Percentiles rank a stretch among this genome's conserved stretches.
These are phyloP conservation scores for Cruciata laevipes DNA, from an alignment of 257 asterid genomes.

Conservation along the genomic window DNA sequence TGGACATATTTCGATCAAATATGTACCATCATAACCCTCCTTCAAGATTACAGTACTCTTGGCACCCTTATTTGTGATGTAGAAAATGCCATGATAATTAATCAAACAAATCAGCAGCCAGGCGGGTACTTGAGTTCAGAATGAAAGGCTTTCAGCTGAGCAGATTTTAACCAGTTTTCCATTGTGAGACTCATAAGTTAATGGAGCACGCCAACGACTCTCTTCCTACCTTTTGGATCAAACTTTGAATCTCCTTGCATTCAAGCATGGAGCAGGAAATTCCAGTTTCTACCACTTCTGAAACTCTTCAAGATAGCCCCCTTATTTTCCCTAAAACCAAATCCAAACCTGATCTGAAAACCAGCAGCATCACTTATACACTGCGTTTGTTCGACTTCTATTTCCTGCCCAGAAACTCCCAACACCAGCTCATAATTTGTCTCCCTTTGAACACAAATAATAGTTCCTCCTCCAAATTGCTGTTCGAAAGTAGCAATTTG, in stretches of 20 bases:
- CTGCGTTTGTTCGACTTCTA: too few species aligned
- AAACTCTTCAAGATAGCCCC: slow-evolving; percentile 68
- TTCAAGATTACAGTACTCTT: slow-evolving; percentile 71
- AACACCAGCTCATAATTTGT: too few species aligned
- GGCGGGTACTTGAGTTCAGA: slow-evolving; percentile 59
- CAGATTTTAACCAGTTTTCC: slow-evolving; percentile 79
- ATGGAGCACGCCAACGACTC: slow-evolving; percentile 83
- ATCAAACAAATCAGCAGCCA: slow-evolving; percentile 71
- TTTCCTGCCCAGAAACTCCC: too few species aligned
- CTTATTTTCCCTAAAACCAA: slow-evolving; percentile 80
- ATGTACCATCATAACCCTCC: slow-evolving; percentile 76
- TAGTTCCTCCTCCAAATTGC: too few species aligned
- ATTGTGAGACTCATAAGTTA: slow-evolving; percentile 86
- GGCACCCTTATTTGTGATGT: slow-evolving; percentile 80
- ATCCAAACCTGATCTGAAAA: slow-evolving; percentile 65
- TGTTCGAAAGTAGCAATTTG: too few species aligned
- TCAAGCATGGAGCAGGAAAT: slow-evolving; percentile 91
- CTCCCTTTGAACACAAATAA: too few species aligned
- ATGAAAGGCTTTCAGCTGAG: slow-evolving; percentile 82
- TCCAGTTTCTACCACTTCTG: slow-evolving; percentile 90
- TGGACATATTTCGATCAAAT: slow-evolving; percentile 54
- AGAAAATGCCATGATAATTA: slow-evolving; percentile 80
- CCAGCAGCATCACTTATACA: too few species aligned
- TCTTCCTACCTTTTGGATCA: slow-evolving; percentile 74
- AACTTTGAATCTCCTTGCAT: slow-evolving; percentile 60